phyloP scores from a whole-genome alignment of 225 moss, liverwort and hornwort genomes.

The Takakia lepidozioides region DNA sequence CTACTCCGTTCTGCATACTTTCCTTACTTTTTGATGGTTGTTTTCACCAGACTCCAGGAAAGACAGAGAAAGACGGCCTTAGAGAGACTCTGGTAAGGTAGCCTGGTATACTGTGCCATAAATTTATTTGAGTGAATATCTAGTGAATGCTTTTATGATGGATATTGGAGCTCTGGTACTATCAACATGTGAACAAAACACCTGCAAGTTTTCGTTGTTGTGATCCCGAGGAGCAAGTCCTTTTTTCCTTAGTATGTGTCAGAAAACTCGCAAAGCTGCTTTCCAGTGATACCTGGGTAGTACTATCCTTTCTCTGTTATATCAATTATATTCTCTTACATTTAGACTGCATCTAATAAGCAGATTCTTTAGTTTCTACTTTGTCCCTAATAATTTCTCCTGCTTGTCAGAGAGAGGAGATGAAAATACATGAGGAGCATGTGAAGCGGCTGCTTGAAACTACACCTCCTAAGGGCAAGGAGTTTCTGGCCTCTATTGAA shows the following conservation, averaged over 20 bases:
- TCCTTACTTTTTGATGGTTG: not conserved
- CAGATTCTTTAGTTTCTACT: not conserved
- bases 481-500: slow-evolving; percentile 82
- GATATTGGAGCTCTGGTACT: too few relatives aligned
- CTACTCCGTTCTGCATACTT: not conserved
- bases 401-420: slow-evolving; percentile 57
- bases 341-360: slow-evolving; percentile 2
- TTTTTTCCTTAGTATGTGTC: too few relatives aligned
- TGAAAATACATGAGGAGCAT: slow-evolving; percentile 83
- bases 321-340: not conserved
- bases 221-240: too few relatives aligned
- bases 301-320: too few relatives aligned
- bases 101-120: too few relatives aligned
- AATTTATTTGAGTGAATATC: too few relatives aligned
- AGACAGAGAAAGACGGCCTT: slow-evolving; percentile 91
- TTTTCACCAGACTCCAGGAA: slow-evolving; percentile 73
- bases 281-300: too few relatives aligned
- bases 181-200: too few relatives aligned
- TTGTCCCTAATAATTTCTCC: not conserved
- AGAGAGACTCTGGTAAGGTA: slow-evolving; percentile 64
- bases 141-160: too few relatives aligned
- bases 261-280: too few relatives aligned
- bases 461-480: slow-evolving; percentile 87
- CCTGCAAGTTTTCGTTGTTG: too few relatives aligned
- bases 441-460: slow-evolving; percentile 83